Evolutionary conservation across 768 basidiomycete species (phyloP).

Genomic region (Crepidotus variabilis): DNA sequence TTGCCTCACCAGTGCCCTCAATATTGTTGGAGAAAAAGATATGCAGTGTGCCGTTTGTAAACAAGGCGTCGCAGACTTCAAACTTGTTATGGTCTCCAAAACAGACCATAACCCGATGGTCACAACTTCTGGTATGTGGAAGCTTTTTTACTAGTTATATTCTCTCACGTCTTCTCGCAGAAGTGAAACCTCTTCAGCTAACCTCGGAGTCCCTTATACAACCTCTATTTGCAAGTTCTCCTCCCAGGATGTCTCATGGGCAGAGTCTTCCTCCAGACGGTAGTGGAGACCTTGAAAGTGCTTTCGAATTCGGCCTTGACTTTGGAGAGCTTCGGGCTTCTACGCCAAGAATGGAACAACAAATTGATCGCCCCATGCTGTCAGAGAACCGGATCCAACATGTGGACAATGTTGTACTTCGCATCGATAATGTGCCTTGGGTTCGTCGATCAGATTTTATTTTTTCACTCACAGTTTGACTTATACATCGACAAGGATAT

Average conservation of each 20-base stretch:
- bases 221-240: constrained; percentile 28
- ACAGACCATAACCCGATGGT: neutral
- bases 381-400: constrained; percentile 4
- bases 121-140: neutral
- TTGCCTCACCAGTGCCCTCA: constrained; percentile 82
- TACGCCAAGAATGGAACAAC: constrained; percentile 37
- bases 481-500: constrained; percentile 55
- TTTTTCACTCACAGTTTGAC: neutral
- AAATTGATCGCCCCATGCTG: constrained; percentile 9
- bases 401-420: constrained; percentile 58
- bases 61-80: constrained; percentile 64
- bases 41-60: constrained; percentile 84
- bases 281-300: constrained; percentile 29
- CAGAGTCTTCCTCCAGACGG: constrained; percentile 1
- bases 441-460: constrained; percentile 38
- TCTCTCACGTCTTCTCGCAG: neutral
- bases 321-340: constrained; percentile 36
- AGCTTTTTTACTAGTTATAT: neutral
- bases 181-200: neutral
- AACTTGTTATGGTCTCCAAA: constrained; percentile 32
- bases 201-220: constrained; percentile 25
- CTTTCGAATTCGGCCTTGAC: constrained; percentile 39
- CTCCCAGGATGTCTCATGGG: constrained; percentile 13
- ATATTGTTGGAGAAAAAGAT: constrained; percentile 87
- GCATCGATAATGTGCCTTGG: constrained; percentile 91